Evolutionary conservation across 345 rosid genomes (phyloP).

Genomic region (Angophora floribunda): DNA sequence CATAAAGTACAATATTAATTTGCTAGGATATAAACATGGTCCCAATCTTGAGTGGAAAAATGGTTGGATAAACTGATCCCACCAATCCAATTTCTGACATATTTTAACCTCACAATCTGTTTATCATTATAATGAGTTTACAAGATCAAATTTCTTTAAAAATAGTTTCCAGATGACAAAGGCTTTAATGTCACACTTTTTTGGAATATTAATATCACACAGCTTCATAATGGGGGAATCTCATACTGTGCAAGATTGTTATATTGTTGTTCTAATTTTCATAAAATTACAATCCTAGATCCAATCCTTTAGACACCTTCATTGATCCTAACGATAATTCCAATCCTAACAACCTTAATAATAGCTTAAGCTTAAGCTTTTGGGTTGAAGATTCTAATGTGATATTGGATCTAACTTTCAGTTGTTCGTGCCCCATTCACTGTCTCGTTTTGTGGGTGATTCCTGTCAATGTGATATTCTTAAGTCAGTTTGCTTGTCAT

Average conservation of each 20-base stretch:
- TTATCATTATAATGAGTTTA: not conserved
- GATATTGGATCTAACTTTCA: not conserved
- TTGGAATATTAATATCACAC: too few species aligned
- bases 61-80: not conserved
- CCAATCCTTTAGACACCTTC: not conserved
- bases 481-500: not conserved
- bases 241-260: not conserved
- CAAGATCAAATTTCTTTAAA: not conserved
- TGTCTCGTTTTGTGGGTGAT: not conserved
- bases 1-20: not conserved
- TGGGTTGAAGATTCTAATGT: not conserved
- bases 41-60: not conserved
- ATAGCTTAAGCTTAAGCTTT: not conserved
- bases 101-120: too few species aligned
- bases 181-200: not conserved
- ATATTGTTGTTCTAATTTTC: not conserved
- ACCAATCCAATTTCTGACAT: not conserved
- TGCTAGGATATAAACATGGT: not conserved
- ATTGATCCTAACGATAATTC: not conserved
- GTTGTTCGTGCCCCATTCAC: not conserved
- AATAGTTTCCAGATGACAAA: not conserved
- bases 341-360: not conserved
- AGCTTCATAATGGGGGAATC: not conserved
- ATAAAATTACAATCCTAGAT: not conserved
- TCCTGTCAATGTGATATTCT: not conserved